Conservation (phyloP, 352 stramenopile species). For the Thalassiosira gravida region DNA sequence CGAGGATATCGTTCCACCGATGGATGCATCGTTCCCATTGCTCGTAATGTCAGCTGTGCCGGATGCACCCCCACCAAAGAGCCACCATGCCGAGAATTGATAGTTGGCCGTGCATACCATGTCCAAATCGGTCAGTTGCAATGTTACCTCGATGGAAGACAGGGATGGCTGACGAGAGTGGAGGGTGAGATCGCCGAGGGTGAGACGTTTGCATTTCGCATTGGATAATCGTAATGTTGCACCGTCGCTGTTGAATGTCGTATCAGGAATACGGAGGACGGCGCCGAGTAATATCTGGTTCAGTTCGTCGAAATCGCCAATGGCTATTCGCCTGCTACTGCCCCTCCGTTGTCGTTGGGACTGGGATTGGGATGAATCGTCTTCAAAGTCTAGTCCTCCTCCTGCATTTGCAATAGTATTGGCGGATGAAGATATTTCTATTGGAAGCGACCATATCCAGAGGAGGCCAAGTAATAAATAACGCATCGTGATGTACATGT, state of each 20-base stretch:
- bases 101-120: background rate
- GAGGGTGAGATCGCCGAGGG: background rate
- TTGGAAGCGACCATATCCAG: too few relatives aligned
- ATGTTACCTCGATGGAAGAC: background rate
- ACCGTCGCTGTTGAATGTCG: background rate
- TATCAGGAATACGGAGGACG: background rate
- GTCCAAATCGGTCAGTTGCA: conserved; percentile 1
- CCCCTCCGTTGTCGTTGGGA: too few relatives aligned
- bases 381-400: too few relatives aligned
- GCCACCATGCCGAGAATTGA: conserved; percentile 1
- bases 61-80: background rate
- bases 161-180: background rate
- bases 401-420: too few relatives aligned
- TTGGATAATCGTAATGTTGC: background rate
- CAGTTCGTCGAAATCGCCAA: background rate
- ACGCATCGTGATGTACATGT: too few relatives aligned
- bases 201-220: background rate
- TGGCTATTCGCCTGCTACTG: background rate
- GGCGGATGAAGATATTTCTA: too few relatives aligned
- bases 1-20: background rate
- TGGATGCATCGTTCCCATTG: background rate
- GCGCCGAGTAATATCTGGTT: background rate
- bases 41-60: background rate
- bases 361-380: too few relatives aligned
- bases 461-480: too few relatives aligned